Conservation (phyloP, 2,329 filamentous ascomycete species). For the Gremmenia infestans region DNA sequence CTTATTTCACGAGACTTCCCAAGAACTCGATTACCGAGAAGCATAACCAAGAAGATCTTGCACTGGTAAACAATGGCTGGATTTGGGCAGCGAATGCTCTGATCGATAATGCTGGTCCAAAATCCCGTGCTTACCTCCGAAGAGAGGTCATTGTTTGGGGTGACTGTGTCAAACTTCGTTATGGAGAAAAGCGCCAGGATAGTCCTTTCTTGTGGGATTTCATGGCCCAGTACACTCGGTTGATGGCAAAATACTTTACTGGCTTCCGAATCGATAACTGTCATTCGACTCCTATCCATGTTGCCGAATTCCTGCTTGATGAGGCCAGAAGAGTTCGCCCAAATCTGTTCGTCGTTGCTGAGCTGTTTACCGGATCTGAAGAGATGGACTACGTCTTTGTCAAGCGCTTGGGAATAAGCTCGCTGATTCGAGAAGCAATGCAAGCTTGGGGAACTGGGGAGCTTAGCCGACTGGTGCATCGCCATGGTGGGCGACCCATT, state of each 20-base stretch:
- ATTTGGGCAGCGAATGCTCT: slow-evolving; percentile 97
- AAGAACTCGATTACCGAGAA: slow-evolving; percentile 71
- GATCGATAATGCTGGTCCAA: slow-evolving; percentile 84
- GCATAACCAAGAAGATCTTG: slow-evolving; percentile 70
- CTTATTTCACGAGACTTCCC: slow-evolving; percentile 89
- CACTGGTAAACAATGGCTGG: slow-evolving; percentile 95
- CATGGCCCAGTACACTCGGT: slow-evolving; percentile 87
- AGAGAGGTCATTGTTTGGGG: slow-evolving; percentile 98
- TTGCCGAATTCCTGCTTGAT: slow-evolving; percentile 92
- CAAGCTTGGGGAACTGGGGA: slow-evolving; percentile 95
- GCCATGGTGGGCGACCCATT: slow-evolving; percentile 88
- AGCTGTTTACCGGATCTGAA: slow-evolving; percentile 93
- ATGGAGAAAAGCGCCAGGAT: slow-evolving; percentile 73
- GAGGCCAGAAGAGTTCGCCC: slow-evolving; percentile 85
- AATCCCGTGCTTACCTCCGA: slow-evolving; percentile 88
- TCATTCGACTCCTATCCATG: slow-evolving; percentile 90
- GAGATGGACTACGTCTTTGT: slow-evolving; percentile 96
- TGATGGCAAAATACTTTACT: slow-evolving; percentile 91
- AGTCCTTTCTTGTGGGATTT: slow-evolving; percentile 93
- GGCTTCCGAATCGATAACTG: slow-evolving; percentile 98
- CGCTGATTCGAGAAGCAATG: slow-evolving; percentile 95
- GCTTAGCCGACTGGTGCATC: slow-evolving; percentile 86
- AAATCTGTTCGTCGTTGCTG: slow-evolving; percentile 86
- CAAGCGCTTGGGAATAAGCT: slow-evolving; percentile 84
- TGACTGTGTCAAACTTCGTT: slow-evolving; percentile 95